Base-by-base conservation (phyloP, 1,284 basidiomycete genomes). In the Austroboletus niveus region DNA sequence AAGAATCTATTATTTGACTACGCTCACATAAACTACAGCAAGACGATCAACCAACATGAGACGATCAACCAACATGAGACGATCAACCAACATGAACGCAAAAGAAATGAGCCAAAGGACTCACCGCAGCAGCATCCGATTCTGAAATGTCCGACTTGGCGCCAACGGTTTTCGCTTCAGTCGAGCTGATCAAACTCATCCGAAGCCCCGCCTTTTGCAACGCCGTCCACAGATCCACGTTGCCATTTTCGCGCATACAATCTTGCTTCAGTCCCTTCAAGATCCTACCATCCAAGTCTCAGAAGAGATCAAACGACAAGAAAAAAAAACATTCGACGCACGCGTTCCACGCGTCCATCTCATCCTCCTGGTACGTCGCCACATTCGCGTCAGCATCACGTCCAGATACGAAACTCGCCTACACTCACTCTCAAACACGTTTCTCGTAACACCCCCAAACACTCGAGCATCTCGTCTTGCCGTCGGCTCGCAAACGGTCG, bases 321-420 rank as follows among this genome's bases (percentile, higher is more conserved):
- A 24, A 4, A 5, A 24, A 24, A 24, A 24, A n/a, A n/a, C 14
- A 27, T 41, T 24, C 35, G 47, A 75, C 82, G 57, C 54, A 88
- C 84, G 65, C 66, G 69, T 92, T 91, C 89, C 89, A 92, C 22
- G 78, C 78, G 47, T 87, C 84, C 40, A 90, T 79, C 66, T 90
- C 87, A 63, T 89, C 86, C 69, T 91, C 86, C 81, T 87, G 29
- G 32, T 14, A 34, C 32, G 14, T 34, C 14, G 14, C 29, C 29
- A 29, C 29, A 29, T 29, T 29, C 29, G 29, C 29, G 6, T 29
- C 29, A 29, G 32, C 11, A 39, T 20, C 15, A 34, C 44, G 20
- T 20, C 9, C 17, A 30, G 11, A 27, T 20, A 38, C 36, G 15
- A n/a, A n/a, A n/a, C 36, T 8, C 7, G n/a, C 4, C n/a, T 6